Base-by-base conservation (phyloP, 768 basidiomycete species). In the Mycena amicta region DNA sequence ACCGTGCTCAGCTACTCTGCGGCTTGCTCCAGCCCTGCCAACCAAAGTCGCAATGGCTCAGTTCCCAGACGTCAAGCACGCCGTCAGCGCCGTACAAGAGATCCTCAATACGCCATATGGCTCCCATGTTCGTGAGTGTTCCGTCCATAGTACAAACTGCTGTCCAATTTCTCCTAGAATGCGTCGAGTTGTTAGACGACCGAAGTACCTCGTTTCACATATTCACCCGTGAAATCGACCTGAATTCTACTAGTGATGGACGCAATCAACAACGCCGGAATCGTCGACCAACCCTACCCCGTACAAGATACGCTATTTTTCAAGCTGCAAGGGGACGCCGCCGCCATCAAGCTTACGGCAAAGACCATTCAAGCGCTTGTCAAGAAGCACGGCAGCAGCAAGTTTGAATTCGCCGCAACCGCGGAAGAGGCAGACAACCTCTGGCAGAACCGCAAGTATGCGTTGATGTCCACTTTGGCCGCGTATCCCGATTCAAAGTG, bases 361-460 rank as follows among this genome's bases (percentile, higher is more conserved):
- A 77, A 81, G 43, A 71, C 77, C 20, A 81, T 92, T 25, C 77
- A 86, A 62, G 66, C 71, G 6, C 84, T 96, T 26, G 83, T 87
- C 22, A 77, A 83, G 65, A 83, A 78, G 64, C 86, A 95, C 62
- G 85, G 86, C 2, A 86, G 91, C 50, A 77, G 71, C 22, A 77
- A 80, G 26, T 92, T 95, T 59, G 77, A 85, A 62, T 89, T 93
- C 66, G 92, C 92, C 0, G 77, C 81, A 31, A 85, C 84, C 3
- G 86, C 93, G 22, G 77, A 87, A 52, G 90, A 93, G 70, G 92
- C 90, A 0, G 83, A 85, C 4, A 82, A 83, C 51, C 69, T 96
- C 5, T 96, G 94, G 90, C 82, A 89, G 66, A 89, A 90, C 68
- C 82, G 95, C 46, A 96, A 96, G 73, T 88, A 92, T 66, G 89